Evolutionary conservation across 306 rosid species (phyloP).

Genomic region (Casuarina glauca): DNA sequence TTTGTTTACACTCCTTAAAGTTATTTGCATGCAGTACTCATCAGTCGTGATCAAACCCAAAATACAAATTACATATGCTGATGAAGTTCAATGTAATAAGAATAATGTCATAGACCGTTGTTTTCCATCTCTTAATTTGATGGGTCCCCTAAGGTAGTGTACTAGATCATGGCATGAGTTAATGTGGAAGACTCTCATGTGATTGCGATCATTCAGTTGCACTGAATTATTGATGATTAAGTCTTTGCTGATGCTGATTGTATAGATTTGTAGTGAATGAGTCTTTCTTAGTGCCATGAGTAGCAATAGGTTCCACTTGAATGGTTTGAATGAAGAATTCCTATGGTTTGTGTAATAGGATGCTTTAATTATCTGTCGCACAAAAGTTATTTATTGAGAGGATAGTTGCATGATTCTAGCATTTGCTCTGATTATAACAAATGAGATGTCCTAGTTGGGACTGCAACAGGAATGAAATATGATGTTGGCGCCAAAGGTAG

Average conservation of each 20-base stretch:
- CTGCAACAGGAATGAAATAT: neutral
- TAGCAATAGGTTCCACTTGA: slow-evolving; percentile 10
- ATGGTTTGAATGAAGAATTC: slow-evolving; percentile 15
- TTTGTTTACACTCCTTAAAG: slow-evolving; percentile 1
- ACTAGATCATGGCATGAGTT: slow-evolving; percentile 4
- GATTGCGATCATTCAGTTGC: neutral
- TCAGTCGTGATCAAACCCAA: neutral
- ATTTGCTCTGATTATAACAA: neutral
- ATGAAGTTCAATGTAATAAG: slow-evolving; percentile 17
- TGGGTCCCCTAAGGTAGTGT: slow-evolving; percentile 14
- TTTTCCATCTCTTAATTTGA: slow-evolving; percentile 11
- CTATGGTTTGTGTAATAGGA: neutral
- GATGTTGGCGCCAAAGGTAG: neutral
- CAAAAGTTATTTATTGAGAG: slow-evolving; percentile 11
- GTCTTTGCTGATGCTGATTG: slow-evolving; percentile 1
- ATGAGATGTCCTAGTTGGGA: neutral
- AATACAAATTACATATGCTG: slow-evolving; percentile 3
- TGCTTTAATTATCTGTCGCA: slow-evolving; percentile 24
- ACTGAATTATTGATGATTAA: neutral
- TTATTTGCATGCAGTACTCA: slow-evolving; percentile 5
- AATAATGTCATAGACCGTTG: neutral
- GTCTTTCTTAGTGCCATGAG: neutral
- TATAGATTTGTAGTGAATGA: slow-evolving; percentile 14
- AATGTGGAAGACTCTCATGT: neutral
- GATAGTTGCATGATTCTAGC: slow-evolving; percentile 15